Percentiles rank a stretch among this genome's conserved stretches.
phyloP scores from a whole-genome alignment of 306 rosid species.

The Coriaria nepalensis region DNA sequence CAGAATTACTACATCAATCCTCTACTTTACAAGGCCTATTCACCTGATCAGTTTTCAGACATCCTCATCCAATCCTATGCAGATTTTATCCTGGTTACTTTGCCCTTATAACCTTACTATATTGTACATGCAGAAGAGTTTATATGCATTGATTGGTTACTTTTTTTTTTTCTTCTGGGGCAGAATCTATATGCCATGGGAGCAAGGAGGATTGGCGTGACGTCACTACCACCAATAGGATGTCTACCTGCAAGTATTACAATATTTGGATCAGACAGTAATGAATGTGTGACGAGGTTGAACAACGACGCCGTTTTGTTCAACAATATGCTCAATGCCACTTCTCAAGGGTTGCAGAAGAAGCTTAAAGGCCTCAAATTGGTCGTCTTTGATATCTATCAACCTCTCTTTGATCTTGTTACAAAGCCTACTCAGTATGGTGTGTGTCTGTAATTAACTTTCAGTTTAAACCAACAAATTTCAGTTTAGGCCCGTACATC shows the following conservation, averaged over 20 bases:
- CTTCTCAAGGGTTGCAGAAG: conserved; percentile 39
- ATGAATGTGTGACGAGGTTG: conserved; percentile 33
- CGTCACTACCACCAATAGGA: conserved; percentile 58
- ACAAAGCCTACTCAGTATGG: conserved; percentile 47
- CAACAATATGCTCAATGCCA: conserved; percentile 38
- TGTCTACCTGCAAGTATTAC: conserved; percentile 55
- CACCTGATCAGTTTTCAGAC: conserved; percentile 39
- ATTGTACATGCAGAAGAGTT: background rate
- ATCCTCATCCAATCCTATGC: conserved; percentile 29
- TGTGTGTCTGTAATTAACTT: conserved; percentile 5
- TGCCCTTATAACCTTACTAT: background rate
- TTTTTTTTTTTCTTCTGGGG: too few species aligned
- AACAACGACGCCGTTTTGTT: conserved; percentile 39
- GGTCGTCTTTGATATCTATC: conserved; percentile 43
- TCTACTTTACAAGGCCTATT: conserved; percentile 27
- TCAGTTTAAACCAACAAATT: too few species aligned
- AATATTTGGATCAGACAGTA: conserved; percentile 40
- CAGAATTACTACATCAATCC: conserved; percentile 57
- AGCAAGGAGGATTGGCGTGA: conserved; percentile 61
- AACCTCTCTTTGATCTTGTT: conserved; percentile 39
- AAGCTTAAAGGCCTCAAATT: conserved; percentile 38
- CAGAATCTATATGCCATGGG: conserved; percentile 52
- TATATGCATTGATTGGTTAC: too few species aligned
- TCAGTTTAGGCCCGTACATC: too few species aligned
- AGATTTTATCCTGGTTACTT: conserved; percentile 37